A percentile compares a stretch with the other conserved stretches of the same genome.
Evolutionary conservation across 2,329 filamentous ascomycete genomes (phyloP).

Genomic region (Helicocarpus griseus): DNA sequence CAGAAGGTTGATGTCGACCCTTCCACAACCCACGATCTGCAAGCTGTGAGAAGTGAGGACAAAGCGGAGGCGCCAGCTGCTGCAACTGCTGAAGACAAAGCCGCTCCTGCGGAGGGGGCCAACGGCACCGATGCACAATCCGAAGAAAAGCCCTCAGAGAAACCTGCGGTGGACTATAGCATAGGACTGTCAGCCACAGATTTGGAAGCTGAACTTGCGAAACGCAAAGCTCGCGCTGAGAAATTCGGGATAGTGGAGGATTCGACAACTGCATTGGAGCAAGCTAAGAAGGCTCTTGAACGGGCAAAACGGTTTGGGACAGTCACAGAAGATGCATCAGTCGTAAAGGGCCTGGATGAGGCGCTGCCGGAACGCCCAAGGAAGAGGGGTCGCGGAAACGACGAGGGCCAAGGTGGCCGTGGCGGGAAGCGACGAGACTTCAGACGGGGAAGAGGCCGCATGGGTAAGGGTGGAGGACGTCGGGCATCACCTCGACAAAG

Average conservation of each 20-base stretch:
- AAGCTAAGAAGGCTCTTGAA: constrained; percentile 36
- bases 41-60: constrained; percentile 23
- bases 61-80: constrained; percentile 2
- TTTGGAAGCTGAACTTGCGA: constrained; percentile 37
- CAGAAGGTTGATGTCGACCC: constrained; percentile 30
- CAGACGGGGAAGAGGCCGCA: constrained; percentile 15
- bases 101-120: constrained; percentile 11
- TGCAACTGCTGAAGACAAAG: background rate
- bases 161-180: constrained; percentile 30
- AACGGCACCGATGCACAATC: constrained; percentile 7
- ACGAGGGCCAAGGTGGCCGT: constrained; percentile 26
- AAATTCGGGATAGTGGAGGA: constrained; percentile 40
- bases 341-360: constrained; percentile 36
- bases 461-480: constrained; percentile 11
- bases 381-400: constrained; percentile 30
- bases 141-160: constrained; percentile 13
- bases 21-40: constrained; percentile 29
- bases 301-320: constrained; percentile 40
- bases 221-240: constrained; percentile 40
- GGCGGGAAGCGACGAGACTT: constrained; percentile 34
- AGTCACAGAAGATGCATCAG: constrained; percentile 13
- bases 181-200: constrained; percentile 34
- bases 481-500: constrained; percentile 12
- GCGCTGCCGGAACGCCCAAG: constrained; percentile 33
- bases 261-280: constrained; percentile 26